These are phyloP conservation scores for Fusarium oxysporum DNA, from an alignment of 2,329 filamentous ascomycete genomes.

Conservation along the genomic window DNA sequence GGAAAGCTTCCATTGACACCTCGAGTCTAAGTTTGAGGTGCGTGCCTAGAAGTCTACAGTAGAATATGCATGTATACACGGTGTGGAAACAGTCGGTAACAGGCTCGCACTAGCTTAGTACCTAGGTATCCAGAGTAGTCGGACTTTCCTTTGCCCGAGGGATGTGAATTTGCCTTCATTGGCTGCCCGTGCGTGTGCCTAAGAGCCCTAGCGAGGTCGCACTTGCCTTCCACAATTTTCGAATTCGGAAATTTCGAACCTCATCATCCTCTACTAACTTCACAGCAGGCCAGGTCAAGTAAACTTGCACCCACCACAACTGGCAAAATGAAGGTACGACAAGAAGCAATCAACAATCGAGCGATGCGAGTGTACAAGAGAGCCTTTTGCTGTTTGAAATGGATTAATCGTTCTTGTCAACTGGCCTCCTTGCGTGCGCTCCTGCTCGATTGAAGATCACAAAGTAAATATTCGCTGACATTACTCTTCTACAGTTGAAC, in stretches of 20 bases:
- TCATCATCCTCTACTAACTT: slow-evolving; percentile 52
- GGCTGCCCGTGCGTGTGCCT: slow-evolving; percentile 38
- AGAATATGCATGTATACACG: not conserved
- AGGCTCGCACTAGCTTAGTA: slow-evolving; percentile 7
- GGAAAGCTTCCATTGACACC: not conserved
- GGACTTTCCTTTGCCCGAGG: slow-evolving; percentile 41
- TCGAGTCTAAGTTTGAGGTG: slow-evolving; percentile 1
- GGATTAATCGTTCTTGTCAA: not conserved
- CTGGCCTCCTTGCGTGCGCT: not conserved
- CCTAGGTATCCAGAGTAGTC: not conserved
- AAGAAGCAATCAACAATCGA: slow-evolving; percentile 8
- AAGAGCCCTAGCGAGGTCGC: slow-evolving; percentile 57
- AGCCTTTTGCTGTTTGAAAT: not conserved
- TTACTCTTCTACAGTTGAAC: slow-evolving; percentile 63
- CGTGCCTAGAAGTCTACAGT: slow-evolving; percentile 1
- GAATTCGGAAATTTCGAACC: slow-evolving; percentile 52
- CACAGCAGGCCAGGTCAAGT: slow-evolving; percentile 57
- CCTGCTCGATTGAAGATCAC: slow-evolving; percentile 4
- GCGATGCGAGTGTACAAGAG: not conserved
- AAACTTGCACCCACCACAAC: slow-evolving; percentile 59
- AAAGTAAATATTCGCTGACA: slow-evolving; percentile 49
- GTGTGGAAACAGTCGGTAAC: slow-evolving; percentile 5
- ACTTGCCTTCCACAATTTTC: slow-evolving; percentile 48
- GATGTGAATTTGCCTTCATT: slow-evolving; percentile 45
- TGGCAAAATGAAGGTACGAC: slow-evolving; percentile 62